phyloP scores from a whole-genome alignment of 345 rosid species.

The Brassica carinata region DNA sequence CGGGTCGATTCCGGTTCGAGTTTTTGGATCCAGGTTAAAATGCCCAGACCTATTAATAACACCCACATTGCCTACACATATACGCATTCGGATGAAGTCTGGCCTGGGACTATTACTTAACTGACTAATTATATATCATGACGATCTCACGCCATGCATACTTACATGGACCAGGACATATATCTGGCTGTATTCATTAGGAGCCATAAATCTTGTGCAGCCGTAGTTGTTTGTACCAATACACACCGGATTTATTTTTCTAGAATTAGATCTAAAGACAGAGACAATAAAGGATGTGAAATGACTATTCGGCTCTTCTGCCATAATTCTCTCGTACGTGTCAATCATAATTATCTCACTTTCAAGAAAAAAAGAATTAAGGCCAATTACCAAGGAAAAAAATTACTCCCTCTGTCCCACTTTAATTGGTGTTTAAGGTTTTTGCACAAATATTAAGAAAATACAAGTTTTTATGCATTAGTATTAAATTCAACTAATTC shows the following conservation, averaged over 20 bases:
- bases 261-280: not conserved
- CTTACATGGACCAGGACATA: slow-evolving; percentile 4
- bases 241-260: not conserved
- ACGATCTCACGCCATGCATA: not conserved
- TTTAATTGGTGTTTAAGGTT: too few species aligned
- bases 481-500: too few species aligned
- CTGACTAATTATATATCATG: not conserved
- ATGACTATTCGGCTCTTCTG: not conserved
- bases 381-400: not conserved
- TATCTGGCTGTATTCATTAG: not conserved
- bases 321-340: not conserved
- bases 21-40: not conserved
- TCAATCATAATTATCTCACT: too few species aligned
- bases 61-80: not conserved
- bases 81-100: not conserved
- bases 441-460: too few species aligned
- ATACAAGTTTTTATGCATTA: too few species aligned
- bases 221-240: not conserved
- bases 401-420: too few species aligned
- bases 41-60: not conserved
- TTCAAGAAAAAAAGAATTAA: too few species aligned
- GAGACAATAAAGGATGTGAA: not conserved
- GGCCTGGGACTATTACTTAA: not conserved
- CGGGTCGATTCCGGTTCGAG: not conserved
- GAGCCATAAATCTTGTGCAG: not conserved